These are phyloP conservation scores for Penicillium turbatum DNA, from an alignment of 495 filamentous ascomycete genomes.

Conservation along the genomic window DNA sequence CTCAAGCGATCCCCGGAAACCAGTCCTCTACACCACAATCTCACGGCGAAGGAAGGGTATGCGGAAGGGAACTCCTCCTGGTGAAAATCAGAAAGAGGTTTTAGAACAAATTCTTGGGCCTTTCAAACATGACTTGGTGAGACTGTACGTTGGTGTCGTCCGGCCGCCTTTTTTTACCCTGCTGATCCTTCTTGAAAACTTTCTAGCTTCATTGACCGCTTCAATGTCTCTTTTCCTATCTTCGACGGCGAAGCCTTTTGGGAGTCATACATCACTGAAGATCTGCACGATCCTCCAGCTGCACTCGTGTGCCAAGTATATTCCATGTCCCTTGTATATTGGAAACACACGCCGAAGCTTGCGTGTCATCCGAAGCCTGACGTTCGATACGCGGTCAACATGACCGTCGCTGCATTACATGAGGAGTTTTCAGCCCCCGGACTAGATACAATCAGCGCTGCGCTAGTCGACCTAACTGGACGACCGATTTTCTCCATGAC, in stretches of 20 bases:
- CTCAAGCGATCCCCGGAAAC: conserved; percentile 46
- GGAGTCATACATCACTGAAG: conserved; percentile 41
- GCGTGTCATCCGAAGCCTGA: conserved; percentile 47
- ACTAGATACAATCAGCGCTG: conserved; percentile 47
- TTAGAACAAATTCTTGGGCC: conserved; percentile 52
- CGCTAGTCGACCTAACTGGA: conserved; percentile 47
- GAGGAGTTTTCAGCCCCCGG: conserved; percentile 50
- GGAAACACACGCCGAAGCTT: conserved; percentile 45
- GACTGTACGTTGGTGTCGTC: conserved; percentile 33
- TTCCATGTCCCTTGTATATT: conserved; percentile 50
- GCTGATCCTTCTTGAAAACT: conserved; percentile 5
- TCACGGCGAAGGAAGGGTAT: conserved; percentile 46
- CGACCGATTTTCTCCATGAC: conserved; percentile 51
- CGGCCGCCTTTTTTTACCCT: neutral
- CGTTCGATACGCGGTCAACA: conserved; percentile 48
- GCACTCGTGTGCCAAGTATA: conserved; percentile 52
- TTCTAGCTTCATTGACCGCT: conserved; percentile 45
- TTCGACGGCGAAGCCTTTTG: conserved; percentile 49
- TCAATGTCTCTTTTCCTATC: conserved; percentile 52
- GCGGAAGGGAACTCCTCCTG: conserved; percentile 44
- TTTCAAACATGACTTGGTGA: conserved; percentile 48
- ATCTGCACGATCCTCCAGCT: conserved; percentile 42
- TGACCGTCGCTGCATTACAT: conserved; percentile 48
- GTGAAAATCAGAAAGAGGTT: conserved; percentile 51
- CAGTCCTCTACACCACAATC: conserved; percentile 45